Conservation (phyloP, 2,329 filamentous ascomycete genomes). For the Epichloe brachyelytri region DNA sequence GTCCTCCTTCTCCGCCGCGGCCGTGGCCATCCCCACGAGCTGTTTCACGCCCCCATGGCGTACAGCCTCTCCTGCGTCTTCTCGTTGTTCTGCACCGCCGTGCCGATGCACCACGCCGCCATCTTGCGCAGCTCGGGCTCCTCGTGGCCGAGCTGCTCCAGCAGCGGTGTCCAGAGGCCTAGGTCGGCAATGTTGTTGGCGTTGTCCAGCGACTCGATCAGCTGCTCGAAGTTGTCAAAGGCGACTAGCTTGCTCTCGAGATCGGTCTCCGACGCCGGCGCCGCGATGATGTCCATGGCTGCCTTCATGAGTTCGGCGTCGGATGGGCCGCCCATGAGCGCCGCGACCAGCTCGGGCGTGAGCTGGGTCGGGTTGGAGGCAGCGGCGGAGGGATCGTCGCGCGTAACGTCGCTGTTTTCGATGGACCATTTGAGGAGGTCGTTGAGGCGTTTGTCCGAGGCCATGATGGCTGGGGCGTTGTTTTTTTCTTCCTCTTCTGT, state of each 20-base stretch:
- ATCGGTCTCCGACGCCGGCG: slow-evolving; percentile 45
- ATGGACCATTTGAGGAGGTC: slow-evolving; percentile 68
- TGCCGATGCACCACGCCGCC: slow-evolving; percentile 90
- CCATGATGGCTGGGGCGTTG: neutral
- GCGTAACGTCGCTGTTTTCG: slow-evolving; percentile 29
- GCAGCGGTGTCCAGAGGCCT: slow-evolving; percentile 68
- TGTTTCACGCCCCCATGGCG: slow-evolving; percentile 54
- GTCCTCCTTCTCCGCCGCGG: slow-evolving; percentile 30
- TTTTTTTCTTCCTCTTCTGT: neutral
- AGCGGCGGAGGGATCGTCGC: slow-evolving; percentile 15
- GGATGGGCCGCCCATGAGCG: slow-evolving; percentile 71
- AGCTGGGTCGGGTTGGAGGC: slow-evolving; percentile 30
- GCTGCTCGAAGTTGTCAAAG: slow-evolving; percentile 90
- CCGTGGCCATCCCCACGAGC: slow-evolving; percentile 49
- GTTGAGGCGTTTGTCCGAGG: slow-evolving; percentile 46
- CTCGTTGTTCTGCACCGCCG: slow-evolving; percentile 91
- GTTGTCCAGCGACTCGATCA: slow-evolving; percentile 89
- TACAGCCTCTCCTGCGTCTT: slow-evolving; percentile 63
- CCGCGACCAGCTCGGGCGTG: slow-evolving; percentile 56
- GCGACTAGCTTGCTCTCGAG: slow-evolving; percentile 69
- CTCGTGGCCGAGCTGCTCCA: slow-evolving; percentile 53
- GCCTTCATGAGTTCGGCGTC: slow-evolving; percentile 88
- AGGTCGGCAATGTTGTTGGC: slow-evolving; percentile 82
- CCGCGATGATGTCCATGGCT: slow-evolving; percentile 64
- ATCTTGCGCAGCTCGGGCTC: slow-evolving; percentile 65